A percentile compares a stretch with the other conserved stretches of the same genome.
phyloP scores from a whole-genome alignment of 306 rosid genomes.

The Alnus rubra region DNA sequence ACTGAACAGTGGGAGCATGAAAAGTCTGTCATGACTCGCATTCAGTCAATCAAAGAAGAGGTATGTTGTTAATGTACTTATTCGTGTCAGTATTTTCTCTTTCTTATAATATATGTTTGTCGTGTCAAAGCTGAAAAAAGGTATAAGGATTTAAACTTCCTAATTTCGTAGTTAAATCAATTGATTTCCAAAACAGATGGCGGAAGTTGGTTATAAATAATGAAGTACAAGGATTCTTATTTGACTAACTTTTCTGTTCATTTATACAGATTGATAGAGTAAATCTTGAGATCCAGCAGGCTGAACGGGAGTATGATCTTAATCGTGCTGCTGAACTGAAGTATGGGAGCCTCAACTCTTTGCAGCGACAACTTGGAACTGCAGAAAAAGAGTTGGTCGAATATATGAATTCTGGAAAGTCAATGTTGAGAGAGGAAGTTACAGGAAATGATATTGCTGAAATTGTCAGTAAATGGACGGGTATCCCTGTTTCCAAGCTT shows the following conservation, averaged over 20 bases:
- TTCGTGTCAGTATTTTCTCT: conserved; percentile 7
- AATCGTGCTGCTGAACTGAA: conserved; percentile 95
- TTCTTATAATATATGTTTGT: neutral
- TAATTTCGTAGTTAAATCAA: neutral
- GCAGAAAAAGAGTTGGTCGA: conserved; percentile 88
- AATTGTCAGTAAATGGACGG: conserved; percentile 99
- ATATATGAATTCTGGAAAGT: conserved; percentile 88
- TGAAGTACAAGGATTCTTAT: neutral
- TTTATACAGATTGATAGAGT: conserved; percentile 83
- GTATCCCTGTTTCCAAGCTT: conserved; percentile 95
- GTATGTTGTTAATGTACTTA: conserved; percentile 32
- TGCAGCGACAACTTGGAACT: conserved; percentile 79
- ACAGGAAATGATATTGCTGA: conserved; percentile 86
- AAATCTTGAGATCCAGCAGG: conserved; percentile 93
- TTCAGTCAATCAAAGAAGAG: conserved; percentile 98
- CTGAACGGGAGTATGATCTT: conserved; percentile 95
- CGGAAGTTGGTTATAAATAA: neutral
- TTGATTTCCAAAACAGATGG: neutral
- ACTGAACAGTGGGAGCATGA: conserved; percentile 96
- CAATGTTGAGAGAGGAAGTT: conserved; percentile 98
- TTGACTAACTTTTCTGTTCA: conserved; percentile 18
- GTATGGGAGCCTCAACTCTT: conserved; percentile 88
- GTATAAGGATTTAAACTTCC: neutral
- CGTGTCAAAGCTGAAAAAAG: neutral
- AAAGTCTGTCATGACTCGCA: conserved; percentile 88